phyloP scores from a whole-genome alignment of 2,329 filamentous ascomycete species.

The Alternaria brassicicola region DNA sequence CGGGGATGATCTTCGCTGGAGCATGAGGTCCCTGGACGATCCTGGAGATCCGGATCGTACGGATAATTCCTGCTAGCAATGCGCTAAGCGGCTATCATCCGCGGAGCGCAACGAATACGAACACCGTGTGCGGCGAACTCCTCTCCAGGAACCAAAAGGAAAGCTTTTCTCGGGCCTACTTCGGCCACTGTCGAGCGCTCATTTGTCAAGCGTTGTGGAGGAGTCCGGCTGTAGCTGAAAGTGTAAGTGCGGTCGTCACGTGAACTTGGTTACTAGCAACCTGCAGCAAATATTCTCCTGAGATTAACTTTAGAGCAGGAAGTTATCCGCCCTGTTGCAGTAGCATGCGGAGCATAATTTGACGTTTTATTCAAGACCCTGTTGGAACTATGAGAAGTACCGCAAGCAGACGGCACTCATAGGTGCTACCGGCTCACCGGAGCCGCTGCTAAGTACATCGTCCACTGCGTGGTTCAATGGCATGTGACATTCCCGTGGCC shows the following conservation, averaged over 20 bases:
- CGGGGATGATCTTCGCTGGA: constrained; percentile 9
- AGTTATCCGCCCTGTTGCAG: not conserved
- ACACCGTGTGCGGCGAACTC: constrained; percentile 4
- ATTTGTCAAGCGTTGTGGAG: constrained; percentile 16
- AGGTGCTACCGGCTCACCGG: not conserved
- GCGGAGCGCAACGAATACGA: constrained; percentile 6
- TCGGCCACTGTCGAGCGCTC: constrained; percentile 9
- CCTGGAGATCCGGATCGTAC: constrained; percentile 14
- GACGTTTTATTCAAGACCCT: not conserved
- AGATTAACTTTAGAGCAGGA: not conserved
- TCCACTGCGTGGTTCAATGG: not conserved
- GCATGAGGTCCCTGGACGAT: constrained; percentile 13
- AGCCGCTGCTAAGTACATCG: not conserved
- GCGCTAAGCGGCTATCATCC: constrained; percentile 11
- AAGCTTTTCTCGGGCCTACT: constrained; percentile 4
- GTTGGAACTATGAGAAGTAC: not conserved
- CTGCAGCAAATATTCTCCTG: constrained; percentile 12
- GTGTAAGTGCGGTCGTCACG: constrained; percentile 14
- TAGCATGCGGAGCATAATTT: constrained; percentile 1
- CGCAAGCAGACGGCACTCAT: not conserved
- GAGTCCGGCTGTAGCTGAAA: constrained; percentile 25
- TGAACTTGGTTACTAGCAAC: constrained; percentile 1
- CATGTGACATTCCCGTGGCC: constrained; percentile 9
- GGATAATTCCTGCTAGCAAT: constrained; percentile 8
- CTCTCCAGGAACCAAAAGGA: constrained; percentile 6